These are phyloP conservation scores for Cercophora newfieldiana DNA, from an alignment of 495 filamentous ascomycete species.

Conservation along the genomic window DNA sequence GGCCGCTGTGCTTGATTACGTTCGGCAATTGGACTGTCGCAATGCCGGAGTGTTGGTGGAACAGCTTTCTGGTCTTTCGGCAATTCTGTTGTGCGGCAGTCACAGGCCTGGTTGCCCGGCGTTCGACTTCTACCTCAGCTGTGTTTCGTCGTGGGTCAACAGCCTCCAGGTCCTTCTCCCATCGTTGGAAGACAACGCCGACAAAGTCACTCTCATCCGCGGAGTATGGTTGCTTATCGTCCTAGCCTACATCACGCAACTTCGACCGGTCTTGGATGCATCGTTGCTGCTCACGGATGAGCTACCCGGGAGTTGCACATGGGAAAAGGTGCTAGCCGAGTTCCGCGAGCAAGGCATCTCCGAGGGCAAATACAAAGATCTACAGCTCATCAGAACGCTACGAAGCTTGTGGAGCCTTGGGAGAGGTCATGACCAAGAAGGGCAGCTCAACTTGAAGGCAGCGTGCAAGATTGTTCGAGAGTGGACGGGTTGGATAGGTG, in stretches of 20 bases:
- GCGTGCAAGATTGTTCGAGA: constrained; percentile 32
- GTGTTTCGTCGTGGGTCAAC: constrained; percentile 28
- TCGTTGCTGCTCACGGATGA: constrained; percentile 18
- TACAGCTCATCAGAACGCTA: constrained; percentile 26
- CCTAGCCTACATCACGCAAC: constrained; percentile 34
- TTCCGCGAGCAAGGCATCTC: constrained; percentile 6
- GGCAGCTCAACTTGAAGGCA: constrained; percentile 24
- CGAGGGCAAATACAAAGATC: constrained; percentile 16
- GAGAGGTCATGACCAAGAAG: constrained; percentile 9
- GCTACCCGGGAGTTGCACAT: constrained; percentile 12
- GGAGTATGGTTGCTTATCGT: constrained; percentile 35
- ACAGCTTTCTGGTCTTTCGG: constrained; percentile 28
- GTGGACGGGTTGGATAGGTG: constrained; percentile 33
- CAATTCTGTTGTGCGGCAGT: constrained; percentile 24
- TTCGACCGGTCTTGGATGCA: constrained; percentile 30
- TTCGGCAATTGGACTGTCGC: constrained; percentile 27
- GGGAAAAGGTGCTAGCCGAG: constrained; percentile 20
- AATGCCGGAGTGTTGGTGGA: constrained; percentile 17
- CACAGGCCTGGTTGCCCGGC: constrained; percentile 29
- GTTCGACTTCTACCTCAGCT: constrained; percentile 34
- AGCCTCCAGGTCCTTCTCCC: constrained; percentile 26
- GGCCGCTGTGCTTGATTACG: constrained; percentile 28
- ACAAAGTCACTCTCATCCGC: constrained; percentile 23
- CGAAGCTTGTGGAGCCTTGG: constrained; percentile 32
- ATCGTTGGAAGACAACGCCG: constrained; percentile 14